phyloP scores from a whole-genome alignment of 805 yeast species.

The Suhomyces prunicola region DNA sequence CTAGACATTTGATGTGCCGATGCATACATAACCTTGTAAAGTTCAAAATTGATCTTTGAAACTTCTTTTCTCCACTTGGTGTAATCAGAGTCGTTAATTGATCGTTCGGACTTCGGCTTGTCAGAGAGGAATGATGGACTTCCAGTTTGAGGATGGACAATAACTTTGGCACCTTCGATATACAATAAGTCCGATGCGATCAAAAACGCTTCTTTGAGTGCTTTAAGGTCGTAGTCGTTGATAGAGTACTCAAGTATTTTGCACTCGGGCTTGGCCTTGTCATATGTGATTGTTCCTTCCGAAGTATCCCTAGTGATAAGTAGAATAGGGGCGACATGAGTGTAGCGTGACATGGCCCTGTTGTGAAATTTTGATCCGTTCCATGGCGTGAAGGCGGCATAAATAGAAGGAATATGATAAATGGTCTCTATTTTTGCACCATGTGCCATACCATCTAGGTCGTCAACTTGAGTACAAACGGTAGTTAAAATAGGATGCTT shows the following conservation, averaged over 20 bases:
- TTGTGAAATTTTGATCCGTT: conserved; percentile 10
- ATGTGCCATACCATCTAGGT: conserved; percentile 19
- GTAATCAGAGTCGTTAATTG: conserved; percentile 15
- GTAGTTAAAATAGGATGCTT: conserved; percentile 18
- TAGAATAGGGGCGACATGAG: conserved; percentile 12
- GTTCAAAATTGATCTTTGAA: conserved; percentile 7
- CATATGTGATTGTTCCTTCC: conserved; percentile 14
- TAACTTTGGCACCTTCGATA: conserved; percentile 21
- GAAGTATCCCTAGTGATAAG: conserved; percentile 18
- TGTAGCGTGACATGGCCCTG: conserved; percentile 14
- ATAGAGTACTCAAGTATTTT: conserved; percentile 13
- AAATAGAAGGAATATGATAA: conserved; percentile 15
- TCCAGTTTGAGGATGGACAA: conserved; percentile 12
- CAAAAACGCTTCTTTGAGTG: conserved; percentile 13
- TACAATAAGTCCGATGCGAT: conserved; percentile 17
- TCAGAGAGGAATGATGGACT: conserved; percentile 11
- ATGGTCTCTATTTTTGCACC: conserved; percentile 21
- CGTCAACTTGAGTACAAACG: conserved; percentile 17
- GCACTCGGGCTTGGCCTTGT: conserved; percentile 10
- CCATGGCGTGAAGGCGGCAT: conserved; percentile 17
- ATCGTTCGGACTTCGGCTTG: conserved; percentile 15
- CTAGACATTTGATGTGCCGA: conserved; percentile 27
- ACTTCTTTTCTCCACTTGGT: conserved; percentile 12
- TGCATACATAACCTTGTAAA: conserved; percentile 14
- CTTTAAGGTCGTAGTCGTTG: conserved; percentile 14